Evolutionary conservation across 75 land plant genomes (phyloP), one percentile per base, ranked within the genome.

Genomic region (Ceratopteris richardii): DNA sequence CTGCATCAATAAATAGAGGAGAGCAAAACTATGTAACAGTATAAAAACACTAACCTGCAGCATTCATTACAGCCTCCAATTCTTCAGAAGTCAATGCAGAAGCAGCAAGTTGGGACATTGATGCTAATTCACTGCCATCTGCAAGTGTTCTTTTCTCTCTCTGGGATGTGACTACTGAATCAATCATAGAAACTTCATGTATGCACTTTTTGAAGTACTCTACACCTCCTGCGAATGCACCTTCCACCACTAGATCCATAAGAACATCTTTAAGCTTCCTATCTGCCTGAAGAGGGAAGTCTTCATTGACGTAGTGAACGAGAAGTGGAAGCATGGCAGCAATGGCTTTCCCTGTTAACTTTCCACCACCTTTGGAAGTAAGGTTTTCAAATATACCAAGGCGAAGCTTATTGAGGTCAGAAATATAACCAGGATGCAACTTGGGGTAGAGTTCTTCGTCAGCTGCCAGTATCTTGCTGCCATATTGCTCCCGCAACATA

Each of bases 291-390:
- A 75, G 47, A 28, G 78, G 78, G 23, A 75, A 75, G 42, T 75
- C 78, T 43, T 75, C 78, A 48, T 75, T 75, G 23, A 75, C 78
- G 54, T 70, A 75, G 60, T 75, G 75, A 27, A 75, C 78, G 12
- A 75, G 74, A 33, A 75, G 75, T n/a, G 78, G 78, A 46, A 75
- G 25, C 29, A 75, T 36, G 43, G 56, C 44, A 13, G 75, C 78
- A 29, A 75, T 29, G 26, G 42, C 51, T 40, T 71, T 70, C 29
- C 78, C 78, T 31, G 76, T 75, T 37, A 75, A 64, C 19, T 72
- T 66, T 52, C 70, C 57, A 57, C 58, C 74, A 5, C 77, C 67
- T 46, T 75, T 75, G 31, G 78, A 69, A 23, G 42, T 75, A 18
- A 75, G 30, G 26, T 75, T 65, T 39, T 63, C 76, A 60, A 75